Evolutionary conservation across 2,329 filamentous ascomycete genomes (phyloP).

Genomic region (Ascochyta lentis): DNA sequence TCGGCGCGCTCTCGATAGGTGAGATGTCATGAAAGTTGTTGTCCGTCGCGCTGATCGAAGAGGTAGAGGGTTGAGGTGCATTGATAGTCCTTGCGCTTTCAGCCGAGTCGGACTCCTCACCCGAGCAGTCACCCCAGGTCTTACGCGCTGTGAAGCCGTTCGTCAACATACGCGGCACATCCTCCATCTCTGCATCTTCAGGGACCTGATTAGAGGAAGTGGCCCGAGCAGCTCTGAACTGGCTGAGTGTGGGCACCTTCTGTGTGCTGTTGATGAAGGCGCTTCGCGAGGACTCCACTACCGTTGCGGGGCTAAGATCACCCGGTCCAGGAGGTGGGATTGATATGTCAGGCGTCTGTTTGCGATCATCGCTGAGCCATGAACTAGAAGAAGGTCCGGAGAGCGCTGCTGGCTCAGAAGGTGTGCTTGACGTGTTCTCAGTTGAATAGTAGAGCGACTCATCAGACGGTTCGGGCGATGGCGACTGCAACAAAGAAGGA

Average conservation of each 20-base stretch:
- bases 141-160: slow-evolving; percentile 16
- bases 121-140: slow-evolving; percentile 50
- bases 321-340: slow-evolving; percentile 12
- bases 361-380: slow-evolving; percentile 25
- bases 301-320: slow-evolving; percentile 19
- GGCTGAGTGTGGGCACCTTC: slow-evolving; percentile 44
- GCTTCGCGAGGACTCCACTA: slow-evolving; percentile 46
- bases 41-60: background rate
- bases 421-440: slow-evolving; percentile 19
- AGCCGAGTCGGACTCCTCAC: slow-evolving; percentile 39
- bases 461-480: slow-evolving; percentile 35
- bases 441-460: slow-evolving; percentile 22
- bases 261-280: slow-evolving; percentile 54
- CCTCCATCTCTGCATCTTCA: slow-evolving; percentile 37
- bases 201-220: slow-evolving; percentile 12
- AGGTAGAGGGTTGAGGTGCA: slow-evolving; percentile 4
- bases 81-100: slow-evolving; percentile 33
- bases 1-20: background rate
- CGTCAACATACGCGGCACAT: slow-evolving; percentile 20
- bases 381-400: slow-evolving; percentile 29
- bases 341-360: slow-evolving; percentile 26
- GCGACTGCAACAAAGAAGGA: slow-evolving; percentile 17
- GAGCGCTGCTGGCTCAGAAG: slow-evolving; percentile 22
- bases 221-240: slow-evolving; percentile 18
- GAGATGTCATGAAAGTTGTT: slow-evolving; percentile 1